A percentile compares a stretch with the other conserved stretches of the same genome.
Conservation (phyloP, 2,329 filamentous ascomycete species). For the Penicillium sp. region DNA sequence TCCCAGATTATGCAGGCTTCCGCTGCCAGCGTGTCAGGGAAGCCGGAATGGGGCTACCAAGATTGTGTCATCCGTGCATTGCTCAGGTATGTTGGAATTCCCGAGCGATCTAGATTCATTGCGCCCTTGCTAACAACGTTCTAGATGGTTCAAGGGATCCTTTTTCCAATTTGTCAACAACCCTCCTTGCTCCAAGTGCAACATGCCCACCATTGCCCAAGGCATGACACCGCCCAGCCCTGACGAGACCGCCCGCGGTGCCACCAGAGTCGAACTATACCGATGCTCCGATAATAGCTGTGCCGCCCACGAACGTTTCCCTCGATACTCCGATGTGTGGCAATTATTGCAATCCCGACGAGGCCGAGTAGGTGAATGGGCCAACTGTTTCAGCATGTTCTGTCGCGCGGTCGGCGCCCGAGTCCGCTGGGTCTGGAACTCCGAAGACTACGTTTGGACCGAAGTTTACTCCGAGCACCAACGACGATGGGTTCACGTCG, state of each 20-base stretch:
- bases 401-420: constrained; percentile 88
- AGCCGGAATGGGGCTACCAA: constrained; percentile 93
- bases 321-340: constrained; percentile 94
- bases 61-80: constrained; percentile 92
- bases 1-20: constrained; percentile 83
- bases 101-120: constrained; percentile 12
- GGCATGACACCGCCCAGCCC: constrained; percentile 83
- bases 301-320: constrained; percentile 81
- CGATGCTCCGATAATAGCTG: constrained; percentile 77
- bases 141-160: constrained; percentile 88
- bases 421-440: constrained; percentile 97
- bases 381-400: constrained; percentile 98
- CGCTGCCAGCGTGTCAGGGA: constrained; percentile 81
- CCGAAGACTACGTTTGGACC: constrained; percentile 96
- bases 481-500: constrained; percentile 93
- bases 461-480: constrained; percentile 95
- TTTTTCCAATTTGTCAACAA: constrained; percentile 99
- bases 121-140: constrained; percentile 13
- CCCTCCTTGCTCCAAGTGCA: constrained; percentile 78
- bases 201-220: constrained; percentile 77
- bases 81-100: constrained; percentile 63
- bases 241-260: constrained; percentile 86
- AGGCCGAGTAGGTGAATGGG: constrained; percentile 92
- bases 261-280: constrained; percentile 85
- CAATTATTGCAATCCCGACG: constrained; percentile 81